Base-by-base conservation (phyloP, 139 green algal genomes). In the Micromonas pusilla region DNA sequence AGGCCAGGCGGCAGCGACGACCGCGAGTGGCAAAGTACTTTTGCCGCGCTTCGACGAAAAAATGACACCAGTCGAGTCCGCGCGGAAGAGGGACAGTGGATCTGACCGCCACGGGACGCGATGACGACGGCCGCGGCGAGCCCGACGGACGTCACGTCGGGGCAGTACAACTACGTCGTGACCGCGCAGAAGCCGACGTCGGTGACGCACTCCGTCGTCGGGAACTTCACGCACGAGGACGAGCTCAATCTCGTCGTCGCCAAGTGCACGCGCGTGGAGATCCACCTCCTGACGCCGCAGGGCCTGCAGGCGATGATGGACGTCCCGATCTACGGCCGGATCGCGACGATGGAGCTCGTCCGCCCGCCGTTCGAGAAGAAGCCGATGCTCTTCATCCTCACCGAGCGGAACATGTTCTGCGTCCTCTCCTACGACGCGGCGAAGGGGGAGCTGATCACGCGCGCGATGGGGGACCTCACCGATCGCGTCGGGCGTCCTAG, bases 191-290 rank as follows among this genome's bases (percentile, higher is more conserved):
- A 95, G 82, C 95, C 95, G 13, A 97, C 89, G 2, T 84, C 76
- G 2, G 94, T 98, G 4, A 91, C 87, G 28, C 88, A 96, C 33
- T 88, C 89, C 0, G 84, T 85, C 0, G 91, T 97, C 0, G 93
- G 93, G 0, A 85, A 84, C 79, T 97, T 99, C 84, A 98, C 94
- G 0, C 66, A 81, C 1, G 33, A 85, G 0, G 80, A 73, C 9
- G 91, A 96, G 62, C 38, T 93, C 23, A 97, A 99, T 82, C 80
- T 99, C 9, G 93, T 99, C 80, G 84, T 97, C 2, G 87, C 89
- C 1, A 68, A 68, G 34, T 78, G 52, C 72, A 97, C 91, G 0
- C 81, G 90, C 0, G 82, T 98, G 28, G 93, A 98, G 79, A 92
- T 98, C 37, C 86, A 96, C 62, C 85, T 80, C 1, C 84, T 98